Evolutionary conservation across 768 basidiomycete species (phyloP).

Genomic region (Tulasnella sp.): DNA sequence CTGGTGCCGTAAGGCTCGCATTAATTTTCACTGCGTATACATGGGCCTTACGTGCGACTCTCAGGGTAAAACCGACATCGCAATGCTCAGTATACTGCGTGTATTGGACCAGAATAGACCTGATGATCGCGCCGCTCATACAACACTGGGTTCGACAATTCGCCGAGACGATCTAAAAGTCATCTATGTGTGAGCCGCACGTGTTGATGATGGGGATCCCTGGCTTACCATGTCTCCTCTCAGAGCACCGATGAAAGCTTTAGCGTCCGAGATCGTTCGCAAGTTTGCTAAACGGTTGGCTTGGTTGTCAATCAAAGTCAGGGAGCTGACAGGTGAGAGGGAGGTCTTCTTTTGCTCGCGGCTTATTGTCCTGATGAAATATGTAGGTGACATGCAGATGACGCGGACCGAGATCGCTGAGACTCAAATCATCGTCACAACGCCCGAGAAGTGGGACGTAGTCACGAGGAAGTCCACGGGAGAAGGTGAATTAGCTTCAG

Average conservation of each 20-base stretch:
- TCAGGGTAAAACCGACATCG: conserved; percentile 98
- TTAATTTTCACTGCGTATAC: background rate
- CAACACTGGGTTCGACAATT: conserved; percentile 41
- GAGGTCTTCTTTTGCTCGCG: too few relatives aligned
- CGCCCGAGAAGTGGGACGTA: conserved; percentile 99
- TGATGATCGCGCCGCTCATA: conserved; percentile 25
- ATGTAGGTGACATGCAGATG: conserved; percentile 84
- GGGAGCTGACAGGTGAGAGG: conserved; percentile 74
- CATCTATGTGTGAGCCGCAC: conserved; percentile 72
- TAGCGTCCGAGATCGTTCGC: conserved; percentile 89
- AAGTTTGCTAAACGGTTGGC: conserved; percentile 83
- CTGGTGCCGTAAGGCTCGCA: conserved; percentile 83
- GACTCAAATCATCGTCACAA: conserved; percentile 97
- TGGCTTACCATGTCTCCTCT: background rate
- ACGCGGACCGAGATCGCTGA: conserved; percentile 86
- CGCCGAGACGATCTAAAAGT: conserved; percentile 76
- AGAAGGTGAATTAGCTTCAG: conserved; percentile 92
- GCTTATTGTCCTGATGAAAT: background rate
- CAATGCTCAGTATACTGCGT: conserved; percentile 85
- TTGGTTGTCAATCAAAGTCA: conserved; percentile 79
- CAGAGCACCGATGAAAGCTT: conserved; percentile 96
- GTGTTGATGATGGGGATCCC: background rate
- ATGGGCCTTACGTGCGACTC: background rate
- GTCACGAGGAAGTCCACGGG: conserved; percentile 95
- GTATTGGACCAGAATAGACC: conserved; percentile 64